Evolutionary conservation across 345 rosid species (phyloP).

Genomic region (Camelina sativa): DNA sequence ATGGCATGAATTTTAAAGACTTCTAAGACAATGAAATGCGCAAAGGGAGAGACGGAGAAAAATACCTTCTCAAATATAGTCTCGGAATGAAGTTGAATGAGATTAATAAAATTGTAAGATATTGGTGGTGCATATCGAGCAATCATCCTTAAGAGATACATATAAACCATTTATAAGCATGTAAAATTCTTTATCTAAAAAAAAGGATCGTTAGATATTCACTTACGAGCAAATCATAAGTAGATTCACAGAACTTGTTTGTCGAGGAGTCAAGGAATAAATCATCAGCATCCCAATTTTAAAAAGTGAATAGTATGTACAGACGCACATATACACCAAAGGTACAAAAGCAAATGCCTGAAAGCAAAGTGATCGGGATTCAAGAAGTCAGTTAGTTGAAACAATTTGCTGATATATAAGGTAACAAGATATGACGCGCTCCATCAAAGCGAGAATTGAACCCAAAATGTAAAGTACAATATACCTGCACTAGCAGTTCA

Average conservation of each 20-base stretch:
- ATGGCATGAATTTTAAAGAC: slow-evolving; percentile 4
- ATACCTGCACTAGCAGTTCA: slow-evolving; percentile 81
- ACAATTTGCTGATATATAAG: neutral
- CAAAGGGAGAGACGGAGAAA: neutral
- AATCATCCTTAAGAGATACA: slow-evolving; percentile 74
- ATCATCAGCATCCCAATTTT: slow-evolving; percentile 98
- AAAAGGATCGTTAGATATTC: neutral
- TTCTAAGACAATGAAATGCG: neutral
- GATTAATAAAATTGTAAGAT: slow-evolving; percentile 96
- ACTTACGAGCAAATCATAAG: slow-evolving; percentile 99
- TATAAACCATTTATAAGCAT: slow-evolving; percentile 25
- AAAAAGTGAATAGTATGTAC: slow-evolving; percentile 95
- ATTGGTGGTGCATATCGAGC: slow-evolving; percentile 99
- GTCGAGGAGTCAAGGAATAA: slow-evolving; percentile 94
- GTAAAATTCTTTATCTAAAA: neutral
- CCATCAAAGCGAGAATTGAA: neutral
- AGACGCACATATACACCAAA: slow-evolving; percentile 96
- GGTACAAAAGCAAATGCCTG: slow-evolving; percentile 94
- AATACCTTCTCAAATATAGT: slow-evolving; percentile 92
- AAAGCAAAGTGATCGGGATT: slow-evolving; percentile 30
- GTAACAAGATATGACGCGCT: neutral
- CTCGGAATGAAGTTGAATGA: slow-evolving; percentile 64
- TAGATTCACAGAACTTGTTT: slow-evolving; percentile 95
- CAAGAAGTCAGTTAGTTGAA: neutral
- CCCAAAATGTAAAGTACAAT: slow-evolving; percentile 19